Evolutionary conservation across 1,139 yeast genomes (phyloP), one percentile per base, ranked within the genome.

Genomic region (Tardiomyces blankii): DNA sequence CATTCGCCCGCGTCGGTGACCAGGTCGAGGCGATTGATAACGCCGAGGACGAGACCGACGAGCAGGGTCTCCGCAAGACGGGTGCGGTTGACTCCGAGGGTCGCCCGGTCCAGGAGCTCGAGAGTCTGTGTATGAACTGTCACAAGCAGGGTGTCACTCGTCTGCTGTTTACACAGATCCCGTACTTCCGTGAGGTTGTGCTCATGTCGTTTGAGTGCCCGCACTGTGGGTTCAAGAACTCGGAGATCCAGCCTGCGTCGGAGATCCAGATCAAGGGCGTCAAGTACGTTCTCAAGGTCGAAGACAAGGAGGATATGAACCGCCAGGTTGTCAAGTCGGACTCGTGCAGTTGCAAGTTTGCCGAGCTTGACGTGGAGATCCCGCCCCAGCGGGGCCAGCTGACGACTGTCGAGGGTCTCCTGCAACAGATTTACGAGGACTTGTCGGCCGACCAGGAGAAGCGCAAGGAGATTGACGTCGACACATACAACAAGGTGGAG

Each of bases 191-290:
- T 55, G 97, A 93, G 64, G 79, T 93, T 49, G 86, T 93, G 48
- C 65, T 93, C 51, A 91, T 91, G 95, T 89, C 97, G 1, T 93
- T 93, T 64, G 85, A 80, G 54, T 93, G 99, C 67, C 91, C 94
- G 39, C 96, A 89, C 64, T 93, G 99, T 70, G 85, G 87, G 1
- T 78, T 87, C 61, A 84, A 82, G 64, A 91, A 88, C 70, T 78
- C 88, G 43, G 98, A 93, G 66, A 78, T 93, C 54, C 98, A 93
- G 69, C 84, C 96, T 18, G 99, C 98, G 12, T 82, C 94, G 7
- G 54, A 55, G 44, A 62, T 65, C 44, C 93, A 89, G 54, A 93
- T 84, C 59, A 86, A 86, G 66, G 99, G 97, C 28, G 67, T 83
- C 30, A 77, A 80, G 59, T 86, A 85, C 63, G 70, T 76, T 23